Evolutionary conservation across 1,284 basidiomycete species (phyloP).

Genomic region (Pseudozyma sp.): DNA sequence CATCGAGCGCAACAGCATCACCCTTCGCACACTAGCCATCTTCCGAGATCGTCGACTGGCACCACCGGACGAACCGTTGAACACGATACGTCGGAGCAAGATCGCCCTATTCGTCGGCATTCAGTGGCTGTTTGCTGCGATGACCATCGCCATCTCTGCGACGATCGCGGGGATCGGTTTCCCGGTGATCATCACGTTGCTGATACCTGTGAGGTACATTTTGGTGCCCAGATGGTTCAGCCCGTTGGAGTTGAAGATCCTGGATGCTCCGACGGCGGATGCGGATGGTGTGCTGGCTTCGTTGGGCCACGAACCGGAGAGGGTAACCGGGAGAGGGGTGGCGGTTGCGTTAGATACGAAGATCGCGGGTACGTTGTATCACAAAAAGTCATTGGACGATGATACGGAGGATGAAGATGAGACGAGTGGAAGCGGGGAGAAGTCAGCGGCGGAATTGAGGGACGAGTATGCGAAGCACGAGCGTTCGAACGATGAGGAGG

Average conservation of each 20-base stretch:
- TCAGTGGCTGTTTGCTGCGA: slow-evolving; percentile 86
- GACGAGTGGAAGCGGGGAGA: slow-evolving; percentile 6
- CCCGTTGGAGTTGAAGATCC: slow-evolving; percentile 80
- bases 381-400: slow-evolving; percentile 37
- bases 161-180: slow-evolving; percentile 85
- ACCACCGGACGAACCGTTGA: slow-evolving; percentile 73
- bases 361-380: slow-evolving; percentile 54
- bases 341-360: slow-evolving; percentile 57
- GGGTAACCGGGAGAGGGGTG: slow-evolving; percentile 57
- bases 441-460: slow-evolving; percentile 22
- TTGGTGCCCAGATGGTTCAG: slow-evolving; percentile 84
- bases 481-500: slow-evolving; percentile 24
- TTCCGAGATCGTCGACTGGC: slow-evolving; percentile 75
- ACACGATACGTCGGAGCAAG: slow-evolving; percentile 78
- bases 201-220: slow-evolving; percentile 83
- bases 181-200: slow-evolving; percentile 85
- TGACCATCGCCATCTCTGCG: slow-evolving; percentile 90
- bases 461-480: slow-evolving; percentile 18
- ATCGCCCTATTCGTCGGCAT: slow-evolving; percentile 82
- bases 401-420: slow-evolving; percentile 30
- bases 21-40: slow-evolving; percentile 83
- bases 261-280: slow-evolving; percentile 86
- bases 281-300: slow-evolving; percentile 65
- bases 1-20: slow-evolving; percentile 84
- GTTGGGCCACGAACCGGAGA: slow-evolving; percentile 59